Percentiles rank a stretch among this genome's conserved stretches.
These are phyloP conservation scores for Paracoccidioides brasiliensis DNA, from an alignment of 2,329 filamentous ascomycete genomes.

Conservation along the genomic window DNA sequence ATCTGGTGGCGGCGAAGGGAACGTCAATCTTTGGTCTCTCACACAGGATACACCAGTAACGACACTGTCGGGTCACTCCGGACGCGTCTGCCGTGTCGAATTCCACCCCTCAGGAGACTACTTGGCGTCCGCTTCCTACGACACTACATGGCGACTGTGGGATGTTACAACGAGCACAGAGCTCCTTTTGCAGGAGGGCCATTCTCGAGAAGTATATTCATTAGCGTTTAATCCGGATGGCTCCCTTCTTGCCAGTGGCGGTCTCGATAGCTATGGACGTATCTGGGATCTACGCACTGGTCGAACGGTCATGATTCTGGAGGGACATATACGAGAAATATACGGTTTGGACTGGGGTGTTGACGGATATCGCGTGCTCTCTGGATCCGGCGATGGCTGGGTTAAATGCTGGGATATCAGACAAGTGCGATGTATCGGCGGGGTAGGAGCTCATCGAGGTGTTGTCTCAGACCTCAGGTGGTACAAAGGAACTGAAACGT, in stretches of 20 bases:
- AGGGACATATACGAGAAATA: slow-evolving; percentile 86
- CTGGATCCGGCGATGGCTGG: slow-evolving; percentile 85
- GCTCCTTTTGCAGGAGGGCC: slow-evolving; percentile 79
- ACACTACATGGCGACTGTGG: slow-evolving; percentile 95
- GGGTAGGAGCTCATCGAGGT: slow-evolving; percentile 80
- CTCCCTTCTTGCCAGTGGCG: slow-evolving; percentile 79
- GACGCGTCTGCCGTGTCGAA: slow-evolving; percentile 79
- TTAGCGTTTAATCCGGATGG: slow-evolving; percentile 85
- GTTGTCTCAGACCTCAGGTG: slow-evolving; percentile 87
- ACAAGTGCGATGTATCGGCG: slow-evolving; percentile 69
- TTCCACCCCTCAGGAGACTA: slow-evolving; percentile 89
- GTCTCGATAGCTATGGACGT: slow-evolving; percentile 83
- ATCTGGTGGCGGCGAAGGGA: slow-evolving; percentile 77
- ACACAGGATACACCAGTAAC: slow-evolving; percentile 72
- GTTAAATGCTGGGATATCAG: slow-evolving; percentile 97
- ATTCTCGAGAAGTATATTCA: slow-evolving; percentile 84
- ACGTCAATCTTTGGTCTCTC: slow-evolving; percentile 82
- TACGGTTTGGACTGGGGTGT: slow-evolving; percentile 85
- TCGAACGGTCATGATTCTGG: slow-evolving; percentile 87
- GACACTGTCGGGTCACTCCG: slow-evolving; percentile 69
- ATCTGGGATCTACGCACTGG: slow-evolving; percentile 93
- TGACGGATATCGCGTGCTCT: slow-evolving; percentile 85
- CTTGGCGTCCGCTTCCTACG: slow-evolving; percentile 83
- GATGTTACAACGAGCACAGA: slow-evolving; percentile 78
- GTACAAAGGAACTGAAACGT: slow-evolving; percentile 78